Percentiles rank a stretch among this genome's conserved stretches.
Conservation (phyloP, 805 yeast genomes). For the Diddensiella transvaalensis region DNA sequence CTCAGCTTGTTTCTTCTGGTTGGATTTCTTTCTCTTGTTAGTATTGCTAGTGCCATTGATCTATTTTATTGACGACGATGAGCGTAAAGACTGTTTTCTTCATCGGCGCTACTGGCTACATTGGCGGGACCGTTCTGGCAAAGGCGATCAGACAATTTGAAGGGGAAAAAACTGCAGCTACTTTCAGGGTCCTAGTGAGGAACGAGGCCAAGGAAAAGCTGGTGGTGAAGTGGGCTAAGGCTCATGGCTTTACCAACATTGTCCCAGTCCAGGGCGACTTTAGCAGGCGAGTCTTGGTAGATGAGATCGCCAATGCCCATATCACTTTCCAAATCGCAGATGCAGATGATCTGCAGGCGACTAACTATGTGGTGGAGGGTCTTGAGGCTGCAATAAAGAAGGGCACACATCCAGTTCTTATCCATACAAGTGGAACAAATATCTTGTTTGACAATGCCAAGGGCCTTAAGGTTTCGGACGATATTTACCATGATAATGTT, state of each 20-base stretch:
- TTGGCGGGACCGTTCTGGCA: slow-evolving; percentile 21
- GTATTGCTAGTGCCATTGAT: background rate
- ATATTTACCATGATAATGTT: slow-evolving; percentile 16
- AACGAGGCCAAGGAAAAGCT: slow-evolving; percentile 11
- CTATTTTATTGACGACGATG: slow-evolving; percentile 1
- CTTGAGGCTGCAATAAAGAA: slow-evolving; percentile 7
- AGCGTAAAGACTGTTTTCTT: slow-evolving; percentile 9
- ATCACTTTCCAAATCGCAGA: slow-evolving; percentile 17
- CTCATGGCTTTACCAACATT: slow-evolving; percentile 8
- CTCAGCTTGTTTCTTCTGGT: background rate
- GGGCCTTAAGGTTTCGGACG: slow-evolving; percentile 7
- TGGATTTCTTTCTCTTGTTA: background rate
- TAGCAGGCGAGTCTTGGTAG: slow-evolving; percentile 3
- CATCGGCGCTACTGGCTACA: slow-evolving; percentile 21
- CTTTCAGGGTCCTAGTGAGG: slow-evolving; percentile 15
- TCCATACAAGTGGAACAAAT: slow-evolving; percentile 22
- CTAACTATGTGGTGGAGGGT: slow-evolving; percentile 14
- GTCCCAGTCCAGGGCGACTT: slow-evolving; percentile 14
- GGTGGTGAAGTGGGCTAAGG: slow-evolving; percentile 18
- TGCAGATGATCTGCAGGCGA: slow-evolving; percentile 13
- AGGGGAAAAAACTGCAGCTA: slow-evolving; percentile 1
- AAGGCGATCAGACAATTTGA: slow-evolving; percentile 6
- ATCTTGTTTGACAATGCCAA: slow-evolving; percentile 14
- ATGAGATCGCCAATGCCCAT: slow-evolving; percentile 14
- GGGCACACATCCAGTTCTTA: slow-evolving; percentile 14